Base-by-base conservation (phyloP, 345 rosid species). In the Leavenworthia alabamica region DNA sequence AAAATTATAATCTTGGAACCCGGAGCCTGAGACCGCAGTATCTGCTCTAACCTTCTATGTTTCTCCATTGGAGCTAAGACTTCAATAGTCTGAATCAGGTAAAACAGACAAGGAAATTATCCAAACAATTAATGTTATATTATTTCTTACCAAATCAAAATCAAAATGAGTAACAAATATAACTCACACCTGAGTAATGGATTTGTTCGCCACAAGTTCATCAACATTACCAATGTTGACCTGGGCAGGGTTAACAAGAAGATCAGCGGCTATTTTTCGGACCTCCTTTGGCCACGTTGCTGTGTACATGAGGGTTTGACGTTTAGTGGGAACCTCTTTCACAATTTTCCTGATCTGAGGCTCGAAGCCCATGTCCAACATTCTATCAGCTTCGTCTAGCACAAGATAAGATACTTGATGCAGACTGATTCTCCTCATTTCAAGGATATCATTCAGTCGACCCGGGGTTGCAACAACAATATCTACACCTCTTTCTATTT, bases 341-440 rank as follows among this genome's bases (percentile, higher is more conserved):
- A 93, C 97, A 70, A 93, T 89, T 75, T 89, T 93, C 65, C 97
- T 60, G 72, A 93, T 93, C 70, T 93, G 99, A 62, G 97, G 99
- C 73, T 93, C 99, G 48, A 93, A 93, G 12, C 99, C 99, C 99
- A 93, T 93, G 77, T 93, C 99, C 69, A 89, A 68, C 99, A 93
- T 93, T 60, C 96, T 91, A 77, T 93, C 99, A 64, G 99, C 99
- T 74, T 93, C 99, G 68, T 93, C 97, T 2, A 89, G 78, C 69
- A 93, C 99, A 58, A 93, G 99, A 77, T 87, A 89, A 39, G 96
- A 87, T 56, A 93, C 77, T 71, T 93, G 99, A 40, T 59, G 64
- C 20, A 93, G 90, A 81, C 86, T 87, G 75, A 93, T 73, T 75
- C 80, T 87, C 81, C 76, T 89, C 99, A 87, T 89, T 74, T 93